Evolutionary conservation across 2,329 filamentous ascomycete genomes (phyloP).

Genomic region (Ascomycota sp.): DNA sequence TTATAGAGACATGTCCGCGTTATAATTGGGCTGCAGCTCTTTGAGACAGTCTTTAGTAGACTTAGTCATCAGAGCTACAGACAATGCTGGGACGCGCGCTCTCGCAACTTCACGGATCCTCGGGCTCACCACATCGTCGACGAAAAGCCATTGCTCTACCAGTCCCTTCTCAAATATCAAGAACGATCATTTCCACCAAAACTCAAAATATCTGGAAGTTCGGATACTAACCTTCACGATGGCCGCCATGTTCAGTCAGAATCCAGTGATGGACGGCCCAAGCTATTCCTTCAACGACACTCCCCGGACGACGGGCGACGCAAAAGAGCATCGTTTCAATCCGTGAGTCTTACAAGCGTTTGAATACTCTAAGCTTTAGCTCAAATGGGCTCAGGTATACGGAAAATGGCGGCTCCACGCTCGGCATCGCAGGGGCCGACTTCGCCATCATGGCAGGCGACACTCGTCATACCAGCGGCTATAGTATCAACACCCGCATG

Average conservation of each 20-base stretch:
- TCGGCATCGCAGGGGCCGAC: constrained; percentile 82
- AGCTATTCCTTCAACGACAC: constrained; percentile 48
- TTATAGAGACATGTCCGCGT: too few species aligned
- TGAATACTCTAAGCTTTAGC: neutral
- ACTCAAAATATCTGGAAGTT: constrained; percentile 2
- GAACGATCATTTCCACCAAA: too few species aligned
- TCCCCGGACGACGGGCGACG: constrained; percentile 32
- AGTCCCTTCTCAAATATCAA: too few species aligned
- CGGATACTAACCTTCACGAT: constrained; percentile 18
- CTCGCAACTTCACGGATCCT: too few species aligned
- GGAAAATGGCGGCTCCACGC: constrained; percentile 90
- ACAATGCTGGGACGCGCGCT: neutral
- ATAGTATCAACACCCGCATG: constrained; percentile 97
- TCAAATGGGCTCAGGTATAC: constrained; percentile 48
- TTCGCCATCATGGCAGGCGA: constrained; percentile 96
- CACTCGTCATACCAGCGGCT: constrained; percentile 85
- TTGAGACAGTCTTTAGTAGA: neutral
- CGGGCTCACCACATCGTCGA: neutral
- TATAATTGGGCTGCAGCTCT: too few species aligned
- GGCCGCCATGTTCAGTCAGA: constrained; percentile 50
- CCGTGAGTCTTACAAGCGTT: constrained; percentile 38
- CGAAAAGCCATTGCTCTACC: neutral
- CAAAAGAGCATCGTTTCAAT: constrained; percentile 68
- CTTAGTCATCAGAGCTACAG: constrained; percentile 22
- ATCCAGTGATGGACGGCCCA: constrained; percentile 46